Evolutionary conservation across 2,329 filamentous ascomycete genomes (phyloP).

Genomic region (Colletotrichum scovillei): DNA sequence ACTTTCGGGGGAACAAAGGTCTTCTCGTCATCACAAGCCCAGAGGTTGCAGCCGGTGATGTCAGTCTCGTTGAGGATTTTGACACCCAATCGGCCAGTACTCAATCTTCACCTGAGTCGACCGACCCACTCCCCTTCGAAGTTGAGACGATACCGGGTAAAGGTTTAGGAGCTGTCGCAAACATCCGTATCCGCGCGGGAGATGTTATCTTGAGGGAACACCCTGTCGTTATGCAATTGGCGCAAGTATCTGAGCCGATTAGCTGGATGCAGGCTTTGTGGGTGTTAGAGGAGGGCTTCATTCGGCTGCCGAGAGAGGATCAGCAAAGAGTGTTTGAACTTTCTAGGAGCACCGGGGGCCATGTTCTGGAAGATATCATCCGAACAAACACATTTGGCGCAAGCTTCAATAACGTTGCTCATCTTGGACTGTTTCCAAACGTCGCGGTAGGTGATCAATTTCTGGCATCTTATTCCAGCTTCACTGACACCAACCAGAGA

Average conservation of each 20-base stretch:
- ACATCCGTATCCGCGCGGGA: constrained; percentile 43
- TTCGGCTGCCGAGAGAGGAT: constrained; percentile 40
- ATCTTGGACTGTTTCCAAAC: constrained; percentile 46
- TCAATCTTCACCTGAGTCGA: neutral
- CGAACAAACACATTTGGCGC: constrained; percentile 49
- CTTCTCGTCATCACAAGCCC: constrained; percentile 31
- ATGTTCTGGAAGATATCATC: constrained; percentile 46
- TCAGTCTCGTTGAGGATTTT: constrained; percentile 11
- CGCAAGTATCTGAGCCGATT: constrained; percentile 39
- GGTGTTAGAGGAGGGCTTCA: constrained; percentile 43
- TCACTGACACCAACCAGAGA: constrained; percentile 38
- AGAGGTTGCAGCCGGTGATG: constrained; percentile 23
- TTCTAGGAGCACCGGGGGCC: constrained; percentile 44
- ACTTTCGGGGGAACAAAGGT: constrained; percentile 27
- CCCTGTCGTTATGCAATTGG: constrained; percentile 42
- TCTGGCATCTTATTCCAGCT: neutral
- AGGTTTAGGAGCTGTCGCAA: constrained; percentile 46
- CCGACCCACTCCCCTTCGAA: constrained; percentile 38
- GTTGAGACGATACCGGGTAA: constrained; percentile 42
- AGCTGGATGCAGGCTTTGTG: constrained; percentile 38
- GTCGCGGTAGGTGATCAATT: constrained; percentile 43
- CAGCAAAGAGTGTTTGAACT: constrained; percentile 41
- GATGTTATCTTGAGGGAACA: constrained; percentile 45
- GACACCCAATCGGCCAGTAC: constrained; percentile 1
- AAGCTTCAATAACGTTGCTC: constrained; percentile 33